Conservation (phyloP, 257 asterid genomes). For the Solanum piurae region DNA sequence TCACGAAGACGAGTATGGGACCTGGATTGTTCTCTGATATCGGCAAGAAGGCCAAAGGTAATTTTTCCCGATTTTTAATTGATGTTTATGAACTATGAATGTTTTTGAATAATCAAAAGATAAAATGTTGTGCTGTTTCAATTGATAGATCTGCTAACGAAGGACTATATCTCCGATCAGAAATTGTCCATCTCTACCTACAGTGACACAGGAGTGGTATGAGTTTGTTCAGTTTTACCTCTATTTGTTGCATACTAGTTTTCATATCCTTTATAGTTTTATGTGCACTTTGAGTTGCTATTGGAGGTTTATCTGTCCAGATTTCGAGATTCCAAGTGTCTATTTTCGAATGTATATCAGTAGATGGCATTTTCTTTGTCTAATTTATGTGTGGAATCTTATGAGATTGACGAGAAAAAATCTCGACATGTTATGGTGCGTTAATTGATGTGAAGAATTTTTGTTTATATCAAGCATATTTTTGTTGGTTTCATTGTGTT, state of each 20-base stretch:
- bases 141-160: conserved; percentile 72
- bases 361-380: not conserved
- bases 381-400: not conserved
- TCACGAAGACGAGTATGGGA: conserved; percentile 49
- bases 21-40: conserved; percentile 91
- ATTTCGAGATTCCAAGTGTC: not conserved
- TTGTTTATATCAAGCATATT: not conserved
- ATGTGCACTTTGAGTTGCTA: not conserved
- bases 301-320: not conserved
- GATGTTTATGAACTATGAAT: not conserved
- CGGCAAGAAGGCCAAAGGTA: conserved; percentile 94
- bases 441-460: not conserved
- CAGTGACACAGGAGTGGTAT: conserved; percentile 84
- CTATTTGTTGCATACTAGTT: not conserved
- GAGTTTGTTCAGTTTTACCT: not conserved
- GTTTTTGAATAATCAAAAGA: not conserved
- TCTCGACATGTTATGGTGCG: not conserved
- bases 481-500: not conserved
- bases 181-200: conserved; percentile 63
- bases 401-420: not conserved
- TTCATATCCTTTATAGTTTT: not conserved
- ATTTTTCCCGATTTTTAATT: not conserved
- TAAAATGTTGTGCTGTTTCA: not conserved
- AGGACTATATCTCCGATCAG: conserved; percentile 80
- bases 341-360: not conserved